A percentile compares a stretch with the other conserved stretches of the same genome.
Conservation (phyloP, 345 rosid species). For the Fremontodendron californicum region DNA sequence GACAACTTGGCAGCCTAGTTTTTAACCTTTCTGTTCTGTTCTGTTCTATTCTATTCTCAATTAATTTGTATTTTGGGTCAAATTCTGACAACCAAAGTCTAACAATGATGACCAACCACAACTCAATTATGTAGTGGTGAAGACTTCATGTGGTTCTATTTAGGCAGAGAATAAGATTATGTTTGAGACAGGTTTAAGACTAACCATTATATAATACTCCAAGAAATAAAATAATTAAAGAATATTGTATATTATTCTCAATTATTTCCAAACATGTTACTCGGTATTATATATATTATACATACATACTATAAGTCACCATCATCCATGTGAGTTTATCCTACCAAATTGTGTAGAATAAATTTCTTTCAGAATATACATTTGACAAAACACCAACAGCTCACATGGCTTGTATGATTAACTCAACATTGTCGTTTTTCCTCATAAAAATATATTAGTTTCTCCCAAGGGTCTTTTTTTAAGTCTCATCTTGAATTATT, state of each 20-base stretch:
- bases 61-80: not conserved
- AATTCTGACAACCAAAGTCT: not conserved
- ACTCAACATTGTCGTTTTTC: constrained; percentile 6
- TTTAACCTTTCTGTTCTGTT: not conserved
- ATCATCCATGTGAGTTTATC: constrained; percentile 19
- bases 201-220: not conserved
- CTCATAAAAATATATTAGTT: not conserved
- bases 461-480: not conserved
- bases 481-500: constrained; percentile 1
- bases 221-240: not conserved
- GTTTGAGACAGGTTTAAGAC: not conserved
- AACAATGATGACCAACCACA: not conserved
- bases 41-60: not conserved
- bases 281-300: not conserved
- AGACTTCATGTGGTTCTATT: not conserved
- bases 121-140: not conserved
- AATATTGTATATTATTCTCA: not conserved
- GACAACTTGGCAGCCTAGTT: not conserved
- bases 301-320: not conserved
- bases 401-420: constrained; percentile 13
- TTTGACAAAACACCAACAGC: not conserved
- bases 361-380: not conserved
- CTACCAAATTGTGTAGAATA: not conserved
- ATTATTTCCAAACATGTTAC: constrained; percentile 7
- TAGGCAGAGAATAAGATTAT: not conserved